Percentiles rank a stretch among this genome's conserved stretches.
These are phyloP conservation scores for Ophiostoma novo-ulmi DNA, from an alignment of 2,329 filamentous ascomycete genomes.

Conservation along the genomic window DNA sequence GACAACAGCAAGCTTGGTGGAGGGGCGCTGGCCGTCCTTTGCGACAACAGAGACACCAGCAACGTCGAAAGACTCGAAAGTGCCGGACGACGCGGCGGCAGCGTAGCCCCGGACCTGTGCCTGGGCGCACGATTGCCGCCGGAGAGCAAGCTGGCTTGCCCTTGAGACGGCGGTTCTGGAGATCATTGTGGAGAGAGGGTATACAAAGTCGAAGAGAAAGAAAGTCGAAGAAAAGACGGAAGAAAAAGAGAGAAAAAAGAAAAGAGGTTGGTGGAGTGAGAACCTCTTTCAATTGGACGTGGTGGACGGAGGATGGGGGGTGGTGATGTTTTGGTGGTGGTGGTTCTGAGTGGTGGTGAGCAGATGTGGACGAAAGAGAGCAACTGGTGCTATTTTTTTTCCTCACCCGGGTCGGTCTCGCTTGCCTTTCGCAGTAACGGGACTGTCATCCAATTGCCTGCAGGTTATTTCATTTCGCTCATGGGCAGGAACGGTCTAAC, in stretches of 20 bases:
- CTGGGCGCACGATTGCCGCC: constrained; percentile 38
- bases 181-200: constrained; percentile 44
- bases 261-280: constrained; percentile 11
- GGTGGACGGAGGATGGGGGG: constrained; percentile 36
- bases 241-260: constrained; percentile 13
- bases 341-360: constrained; percentile 18
- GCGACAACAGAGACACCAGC: constrained; percentile 88
- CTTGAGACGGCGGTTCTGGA: constrained; percentile 56
- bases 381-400: constrained; percentile 26
- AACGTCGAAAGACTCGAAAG: constrained; percentile 82
- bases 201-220: constrained; percentile 37
- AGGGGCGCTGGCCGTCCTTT: constrained; percentile 81
- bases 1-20: constrained; percentile 85
- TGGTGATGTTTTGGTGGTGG: constrained; percentile 14
- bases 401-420: constrained; percentile 2
- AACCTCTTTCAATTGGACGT: constrained; percentile 41
- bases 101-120: constrained; percentile 47
- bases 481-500: constrained; percentile 15
- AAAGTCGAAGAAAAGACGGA: constrained; percentile 31
- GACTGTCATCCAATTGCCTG: constrained; percentile 32
- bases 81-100: constrained; percentile 57
- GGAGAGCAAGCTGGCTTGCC: constrained; percentile 54
- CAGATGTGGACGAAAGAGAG: constrained; percentile 13
- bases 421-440: constrained; percentile 6
- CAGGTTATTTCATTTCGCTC: constrained; percentile 29